These are phyloP conservation scores for Chlorella sp. DNA, from an alignment of 139 green algal species.

Conservation along the genomic window DNA sequence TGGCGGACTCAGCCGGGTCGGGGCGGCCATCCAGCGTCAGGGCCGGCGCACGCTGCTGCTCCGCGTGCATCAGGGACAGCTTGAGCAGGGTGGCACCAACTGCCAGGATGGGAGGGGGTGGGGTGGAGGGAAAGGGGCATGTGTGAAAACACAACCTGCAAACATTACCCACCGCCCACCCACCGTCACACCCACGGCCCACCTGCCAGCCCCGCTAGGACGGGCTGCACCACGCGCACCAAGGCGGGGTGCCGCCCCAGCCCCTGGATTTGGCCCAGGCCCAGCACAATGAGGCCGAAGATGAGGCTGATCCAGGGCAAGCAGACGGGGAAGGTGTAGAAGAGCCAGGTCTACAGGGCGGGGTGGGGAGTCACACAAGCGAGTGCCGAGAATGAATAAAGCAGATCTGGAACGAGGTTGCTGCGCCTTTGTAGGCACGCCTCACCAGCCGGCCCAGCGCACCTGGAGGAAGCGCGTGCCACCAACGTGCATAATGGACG, in stretches of 20 bases:
- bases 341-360: slow-evolving; percentile 3
- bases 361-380: too few species aligned
- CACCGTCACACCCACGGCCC: too few species aligned
- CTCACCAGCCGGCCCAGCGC: background rate
- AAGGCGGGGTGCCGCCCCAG: slow-evolving; percentile 12
- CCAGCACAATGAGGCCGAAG: slow-evolving; percentile 9
- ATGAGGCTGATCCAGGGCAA: slow-evolving; percentile 30
- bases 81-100: slow-evolving; percentile 7
- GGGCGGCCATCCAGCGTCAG: too few species aligned
- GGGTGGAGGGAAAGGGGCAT: too few species aligned
- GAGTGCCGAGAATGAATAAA: too few species aligned
- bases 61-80: slow-evolving; percentile 10
- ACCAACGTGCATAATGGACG: slow-evolving; percentile 15
- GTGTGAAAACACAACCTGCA: too few species aligned
- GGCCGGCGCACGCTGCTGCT: background rate
- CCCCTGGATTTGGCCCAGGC: slow-evolving; percentile 12
- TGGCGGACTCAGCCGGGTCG: background rate
- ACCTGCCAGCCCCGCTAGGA: slow-evolving; percentile 2
- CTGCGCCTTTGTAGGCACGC: too few species aligned
- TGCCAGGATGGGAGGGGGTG: too few species aligned
- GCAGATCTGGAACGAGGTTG: too few species aligned
- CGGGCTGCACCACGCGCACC: background rate
- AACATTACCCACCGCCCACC: too few species aligned
- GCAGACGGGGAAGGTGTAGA: slow-evolving; percentile 19
- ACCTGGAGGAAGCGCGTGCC: slow-evolving; percentile 33